Evolutionary conservation across 352 stramenopile genomes (phyloP).

Genomic region (Phytophthora capsici): DNA sequence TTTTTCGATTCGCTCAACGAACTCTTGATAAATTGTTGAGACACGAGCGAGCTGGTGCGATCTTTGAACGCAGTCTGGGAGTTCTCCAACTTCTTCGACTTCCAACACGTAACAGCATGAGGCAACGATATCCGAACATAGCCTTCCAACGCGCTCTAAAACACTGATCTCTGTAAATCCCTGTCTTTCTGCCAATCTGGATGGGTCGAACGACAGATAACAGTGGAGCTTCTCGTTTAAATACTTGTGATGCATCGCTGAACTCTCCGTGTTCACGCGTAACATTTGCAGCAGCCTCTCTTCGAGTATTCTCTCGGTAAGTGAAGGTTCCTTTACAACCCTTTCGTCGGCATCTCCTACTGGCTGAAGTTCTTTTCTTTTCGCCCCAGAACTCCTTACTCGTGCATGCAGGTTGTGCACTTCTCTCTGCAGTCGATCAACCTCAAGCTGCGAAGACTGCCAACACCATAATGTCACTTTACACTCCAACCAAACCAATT

Average conservation of each 20-base stretch:
- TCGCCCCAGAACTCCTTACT: not conserved
- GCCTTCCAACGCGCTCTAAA: slow-evolving; percentile 25
- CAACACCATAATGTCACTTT: not conserved
- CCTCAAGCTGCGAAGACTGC: slow-evolving; percentile 32
- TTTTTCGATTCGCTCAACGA: slow-evolving; percentile 43
- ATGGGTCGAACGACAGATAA: slow-evolving; percentile 27
- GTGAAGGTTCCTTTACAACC: slow-evolving; percentile 3
- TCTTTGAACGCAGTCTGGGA: slow-evolving; percentile 36
- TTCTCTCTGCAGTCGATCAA: slow-evolving; percentile 33
- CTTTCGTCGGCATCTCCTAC: not conserved
- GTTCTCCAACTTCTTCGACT: slow-evolving; percentile 31
- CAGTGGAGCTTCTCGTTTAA: slow-evolving; percentile 38
- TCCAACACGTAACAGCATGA: slow-evolving; percentile 38
- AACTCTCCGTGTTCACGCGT: slow-evolving; percentile 25
- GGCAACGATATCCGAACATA: slow-evolving; percentile 45
- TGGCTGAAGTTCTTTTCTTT: not conserved
- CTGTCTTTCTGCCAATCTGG: slow-evolving; percentile 5
- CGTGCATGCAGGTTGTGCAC: slow-evolving; percentile 15
- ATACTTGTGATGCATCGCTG: slow-evolving; percentile 23
- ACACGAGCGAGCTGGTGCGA: slow-evolving; percentile 37
- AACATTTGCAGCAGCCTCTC: slow-evolving; percentile 37
- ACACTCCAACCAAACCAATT: not conserved
- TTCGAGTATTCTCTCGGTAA: slow-evolving; percentile 35
- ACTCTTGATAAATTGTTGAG: slow-evolving; percentile 41
- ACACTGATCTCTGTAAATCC: slow-evolving; percentile 10